These are phyloP conservation scores for Yamadazyma membranifaciens DNA, from an alignment of 1,139 yeast genomes.

Conservation along the genomic window DNA sequence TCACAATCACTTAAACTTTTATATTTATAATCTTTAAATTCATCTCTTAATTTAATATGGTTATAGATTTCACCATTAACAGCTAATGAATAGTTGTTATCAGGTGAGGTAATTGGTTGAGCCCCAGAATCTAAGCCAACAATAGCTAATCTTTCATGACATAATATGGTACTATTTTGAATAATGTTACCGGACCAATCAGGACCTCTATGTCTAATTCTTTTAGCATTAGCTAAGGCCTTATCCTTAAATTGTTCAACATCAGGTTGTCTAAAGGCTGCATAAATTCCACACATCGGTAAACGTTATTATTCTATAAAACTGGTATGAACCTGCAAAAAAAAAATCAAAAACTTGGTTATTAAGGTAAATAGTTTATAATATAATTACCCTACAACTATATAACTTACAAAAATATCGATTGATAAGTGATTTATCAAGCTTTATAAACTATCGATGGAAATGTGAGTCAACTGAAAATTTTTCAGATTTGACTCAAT, in stretches of 20 bases:
- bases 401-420: too few relatives aligned
- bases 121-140: conserved; percentile 97
- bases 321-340: neutral
- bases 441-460: too few relatives aligned
- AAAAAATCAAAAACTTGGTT: neutral
- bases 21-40: conserved; percentile 69
- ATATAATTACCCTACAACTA: too few relatives aligned
- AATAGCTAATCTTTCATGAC: conserved; percentile 95
- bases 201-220: conserved; percentile 98
- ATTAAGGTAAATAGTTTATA: neutral
- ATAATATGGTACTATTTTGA: conserved; percentile 74
- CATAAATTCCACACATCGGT: conserved; percentile 95
- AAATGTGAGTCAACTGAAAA: conserved; percentile 10
- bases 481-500: conserved; percentile 4
- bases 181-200: conserved; percentile 95
- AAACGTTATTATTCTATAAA: neutral
- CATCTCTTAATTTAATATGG: conserved; percentile 84
- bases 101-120: conserved; percentile 87
- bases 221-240: conserved; percentile 86
- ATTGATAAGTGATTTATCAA: too few relatives aligned
- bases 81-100: conserved; percentile 69
- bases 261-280: conserved; percentile 81
- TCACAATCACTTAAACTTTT: conserved; percentile 95
- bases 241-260: conserved; percentile 78
- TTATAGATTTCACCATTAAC: conserved; percentile 98